Evolutionary conservation across 2,329 filamentous ascomycete species (phyloP).

Genomic region (Ceratocystis cacaofunesta): DNA sequence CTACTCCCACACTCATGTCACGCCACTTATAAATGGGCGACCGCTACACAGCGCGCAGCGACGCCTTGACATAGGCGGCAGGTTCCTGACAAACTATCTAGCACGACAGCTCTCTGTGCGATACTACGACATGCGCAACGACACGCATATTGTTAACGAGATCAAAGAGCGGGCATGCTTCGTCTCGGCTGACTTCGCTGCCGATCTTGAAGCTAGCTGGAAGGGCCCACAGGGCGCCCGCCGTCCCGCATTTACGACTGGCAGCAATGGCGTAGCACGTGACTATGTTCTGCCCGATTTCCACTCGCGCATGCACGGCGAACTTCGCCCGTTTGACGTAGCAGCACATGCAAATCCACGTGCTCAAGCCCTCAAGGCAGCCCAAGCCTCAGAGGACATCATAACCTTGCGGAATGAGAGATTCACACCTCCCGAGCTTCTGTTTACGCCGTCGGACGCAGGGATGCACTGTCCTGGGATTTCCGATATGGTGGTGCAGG

Average conservation of each 20-base stretch:
- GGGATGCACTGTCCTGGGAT: slow-evolving; percentile 73
- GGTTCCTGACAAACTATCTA: slow-evolving; percentile 82
- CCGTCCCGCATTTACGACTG: slow-evolving; percentile 30
- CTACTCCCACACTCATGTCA: slow-evolving; percentile 84
- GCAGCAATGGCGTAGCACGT: slow-evolving; percentile 50
- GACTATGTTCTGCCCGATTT: slow-evolving; percentile 89
- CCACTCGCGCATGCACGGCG: slow-evolving; percentile 44
- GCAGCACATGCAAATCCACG: slow-evolving; percentile 33
- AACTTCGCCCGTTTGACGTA: slow-evolving; percentile 64
- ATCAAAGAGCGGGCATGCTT: slow-evolving; percentile 88
- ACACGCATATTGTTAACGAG: slow-evolving; percentile 84
- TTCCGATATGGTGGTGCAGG: slow-evolving; percentile 68
- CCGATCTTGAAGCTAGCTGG: slow-evolving; percentile 71
- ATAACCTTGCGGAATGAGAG: slow-evolving; percentile 82
- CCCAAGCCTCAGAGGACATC: slow-evolving; percentile 52
- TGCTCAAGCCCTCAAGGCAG: slow-evolving; percentile 31
- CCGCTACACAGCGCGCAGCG: slow-evolving; percentile 70
- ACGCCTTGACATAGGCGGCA: slow-evolving; percentile 80
- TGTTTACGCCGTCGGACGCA: slow-evolving; percentile 77
- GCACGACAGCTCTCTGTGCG: slow-evolving; percentile 79
- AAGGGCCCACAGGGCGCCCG: slow-evolving; percentile 54
- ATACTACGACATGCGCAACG: slow-evolving; percentile 91
- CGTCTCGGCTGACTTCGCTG: slow-evolving; percentile 59
- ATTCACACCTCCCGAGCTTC: slow-evolving; percentile 74
- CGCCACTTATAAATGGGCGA: slow-evolving; percentile 66